Conservation (phyloP, 2,329 filamentous ascomycete species). For the Colletotrichum liaoningense region DNA sequence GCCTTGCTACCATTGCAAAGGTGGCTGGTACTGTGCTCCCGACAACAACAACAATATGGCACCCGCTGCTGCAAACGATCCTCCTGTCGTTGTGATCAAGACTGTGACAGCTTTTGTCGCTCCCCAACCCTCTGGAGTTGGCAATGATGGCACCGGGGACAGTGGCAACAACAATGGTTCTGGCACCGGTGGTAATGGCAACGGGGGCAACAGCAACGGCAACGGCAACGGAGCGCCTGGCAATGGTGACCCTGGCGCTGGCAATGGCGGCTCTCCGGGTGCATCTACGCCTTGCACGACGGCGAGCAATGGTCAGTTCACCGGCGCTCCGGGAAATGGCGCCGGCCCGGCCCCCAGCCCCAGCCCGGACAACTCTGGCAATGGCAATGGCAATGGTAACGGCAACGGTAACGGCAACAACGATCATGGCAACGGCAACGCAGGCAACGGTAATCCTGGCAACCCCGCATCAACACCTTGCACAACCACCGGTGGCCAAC, state of each 20-base stretch:
- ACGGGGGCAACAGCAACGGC: background rate
- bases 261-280: background rate
- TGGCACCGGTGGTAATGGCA: background rate
- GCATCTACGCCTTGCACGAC: slow-evolving; percentile 7
- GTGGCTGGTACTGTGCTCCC: slow-evolving; percentile 44
- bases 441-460: background rate
- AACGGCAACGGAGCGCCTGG: background rate
- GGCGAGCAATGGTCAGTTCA: background rate
- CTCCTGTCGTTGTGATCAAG: slow-evolving; percentile 5
- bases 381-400: too few species aligned
- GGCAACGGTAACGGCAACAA: background rate
- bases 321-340: background rate
- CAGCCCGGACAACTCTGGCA: background rate
- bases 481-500: background rate
- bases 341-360: background rate
- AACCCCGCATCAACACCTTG: slow-evolving; percentile 8
- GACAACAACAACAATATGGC: background rate
- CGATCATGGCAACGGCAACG: background rate
- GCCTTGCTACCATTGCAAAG: slow-evolving; percentile 46
- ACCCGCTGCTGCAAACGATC: background rate
- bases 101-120: slow-evolving; percentile 24
- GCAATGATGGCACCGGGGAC: background rate
- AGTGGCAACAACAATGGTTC: background rate
- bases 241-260: background rate
- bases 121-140: background rate